Evolutionary conservation across 352 stramenopile species (phyloP).

Genomic region (Pythium plurisporium): DNA sequence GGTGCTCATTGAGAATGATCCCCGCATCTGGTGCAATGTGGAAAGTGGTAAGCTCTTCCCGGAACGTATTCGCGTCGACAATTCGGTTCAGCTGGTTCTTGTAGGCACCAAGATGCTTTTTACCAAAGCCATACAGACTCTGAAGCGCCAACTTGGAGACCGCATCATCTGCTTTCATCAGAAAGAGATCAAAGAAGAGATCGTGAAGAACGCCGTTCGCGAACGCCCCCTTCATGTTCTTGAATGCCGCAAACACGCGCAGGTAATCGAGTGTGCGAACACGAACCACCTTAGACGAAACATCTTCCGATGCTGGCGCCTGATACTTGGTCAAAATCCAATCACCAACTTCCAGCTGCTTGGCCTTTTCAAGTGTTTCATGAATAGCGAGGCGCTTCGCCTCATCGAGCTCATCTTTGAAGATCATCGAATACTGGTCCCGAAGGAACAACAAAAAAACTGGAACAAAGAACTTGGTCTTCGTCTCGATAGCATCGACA

Average conservation of each 20-base stretch:
- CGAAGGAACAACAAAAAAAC: constrained; percentile 81
- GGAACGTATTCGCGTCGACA: constrained; percentile 73
- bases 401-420: constrained; percentile 63
- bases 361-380: constrained; percentile 40
- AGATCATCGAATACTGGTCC: constrained; percentile 76
- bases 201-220: constrained; percentile 70
- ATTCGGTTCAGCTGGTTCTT: constrained; percentile 83
- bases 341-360: constrained; percentile 21
- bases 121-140: constrained; percentile 84
- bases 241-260: constrained; percentile 77
- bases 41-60: constrained; percentile 89
- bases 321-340: constrained; percentile 18
- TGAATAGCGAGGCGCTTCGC: constrained; percentile 41
- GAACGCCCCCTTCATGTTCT: constrained; percentile 86
- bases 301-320: constrained; percentile 5
- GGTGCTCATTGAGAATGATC: constrained; percentile 77
- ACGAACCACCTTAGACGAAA: constrained; percentile 75
- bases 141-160: constrained; percentile 84
- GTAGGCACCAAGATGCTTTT: constrained; percentile 80
- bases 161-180: constrained; percentile 87
- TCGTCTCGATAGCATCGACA: constrained; percentile 66
- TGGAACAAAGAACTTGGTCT: constrained; percentile 84
- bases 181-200: constrained; percentile 78
- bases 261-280: constrained; percentile 80
- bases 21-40: constrained; percentile 68